Evolutionary conservation across 768 basidiomycete genomes (phyloP), one percentile per base, ranked within the genome.

Genomic region (Hericium alpestre): DNA sequence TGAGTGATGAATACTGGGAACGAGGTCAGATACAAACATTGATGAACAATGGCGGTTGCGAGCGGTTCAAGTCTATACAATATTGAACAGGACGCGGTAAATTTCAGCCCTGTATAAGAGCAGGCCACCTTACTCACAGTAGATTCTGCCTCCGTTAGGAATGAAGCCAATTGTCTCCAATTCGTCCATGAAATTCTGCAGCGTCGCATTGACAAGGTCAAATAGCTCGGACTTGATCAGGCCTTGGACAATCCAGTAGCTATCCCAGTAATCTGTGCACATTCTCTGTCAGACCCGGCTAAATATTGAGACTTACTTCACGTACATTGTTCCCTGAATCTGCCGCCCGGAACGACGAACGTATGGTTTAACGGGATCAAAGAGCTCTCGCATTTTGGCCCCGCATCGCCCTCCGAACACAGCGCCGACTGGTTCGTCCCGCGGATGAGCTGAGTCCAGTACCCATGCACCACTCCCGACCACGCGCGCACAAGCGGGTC

Each of bases 171-270:
- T 82, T 22, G 67, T 66, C 41, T 87, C 82, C 49, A 97, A 73
- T 66, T 95, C 86, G 65, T 97, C 93, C 92, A 96, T 93, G 66
- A 97, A 96, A 72, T 96, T 95, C 61, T 90, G 82, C 38, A 96
- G 73, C 0, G 92, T 89, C 11, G 75, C 81, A 60, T 89, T 88
- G 57, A 79, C 87, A 54, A 89, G 76, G 55, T 75, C 74, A 63
- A 80, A 85, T 12, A 96, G 76, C 61, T 87, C 79, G 1, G 89
- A 91, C 65, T 86, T 74, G 32, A 97, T 71, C n/a, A 96, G 74
- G 40, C 94, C 94, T 63, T 92, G 83, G 9, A 87, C 71, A 60
- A 93, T 92, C 90, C 90, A 93, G 71, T 81, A 92, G 62, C 86
- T 88, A 67, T 81, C 80, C 80, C 79, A 79, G 48, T 80, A 82